Base-by-base conservation (phyloP, 768 basidiomycete species). In the Porphyrellus cyaneotinctus region DNA sequence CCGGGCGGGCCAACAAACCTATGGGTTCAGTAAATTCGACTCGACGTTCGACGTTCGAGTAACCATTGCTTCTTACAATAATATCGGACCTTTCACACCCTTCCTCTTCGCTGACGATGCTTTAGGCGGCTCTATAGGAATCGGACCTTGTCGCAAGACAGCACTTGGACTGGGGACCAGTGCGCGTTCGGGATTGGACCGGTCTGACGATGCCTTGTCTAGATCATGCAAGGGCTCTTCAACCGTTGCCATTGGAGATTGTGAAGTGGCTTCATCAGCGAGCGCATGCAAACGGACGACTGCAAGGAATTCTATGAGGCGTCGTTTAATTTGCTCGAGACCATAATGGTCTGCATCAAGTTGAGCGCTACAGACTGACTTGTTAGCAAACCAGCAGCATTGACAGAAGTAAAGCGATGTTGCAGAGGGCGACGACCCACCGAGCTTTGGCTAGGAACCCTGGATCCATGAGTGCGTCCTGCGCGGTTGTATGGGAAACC, bases 261-360 rank as follows among this genome's bases (percentile, higher is more conserved):
- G 38, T 11, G 46, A 30, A 23, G 58, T 18, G 11, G 56, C 31
- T 30, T 61, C 64, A 43, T 64, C 58, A 1, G 64, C 54, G 18
- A 74, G 56, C 9, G 73, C 70, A 39, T 73, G 74, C 45, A 84
- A 70, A 54, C 91, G 74, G 31, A 95, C 85, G 12, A 97, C 88
- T 0, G 91, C 93, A 36, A 97, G 80, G 66, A 92, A 97, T 63
- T 97, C 95, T 42, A 95, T 88, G 3, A 95, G 70, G 11, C 94
- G 78, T 57, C 89, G 85, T 77, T 97, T 97, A 67, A 97, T 87
- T 67, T 89, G 91, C 52, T 94, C 91, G 17, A 97, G 75, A 2
- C 95, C 95, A 60, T 85, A 95, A 67, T 97, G 94, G 54, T 95
- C 94, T 13, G 83, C 77, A 60, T 97, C 93, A 10, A 97, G 81